Base-by-base conservation (phyloP, 2,329 filamentous ascomycete species). In the Biscogniauxia marginata region DNA sequence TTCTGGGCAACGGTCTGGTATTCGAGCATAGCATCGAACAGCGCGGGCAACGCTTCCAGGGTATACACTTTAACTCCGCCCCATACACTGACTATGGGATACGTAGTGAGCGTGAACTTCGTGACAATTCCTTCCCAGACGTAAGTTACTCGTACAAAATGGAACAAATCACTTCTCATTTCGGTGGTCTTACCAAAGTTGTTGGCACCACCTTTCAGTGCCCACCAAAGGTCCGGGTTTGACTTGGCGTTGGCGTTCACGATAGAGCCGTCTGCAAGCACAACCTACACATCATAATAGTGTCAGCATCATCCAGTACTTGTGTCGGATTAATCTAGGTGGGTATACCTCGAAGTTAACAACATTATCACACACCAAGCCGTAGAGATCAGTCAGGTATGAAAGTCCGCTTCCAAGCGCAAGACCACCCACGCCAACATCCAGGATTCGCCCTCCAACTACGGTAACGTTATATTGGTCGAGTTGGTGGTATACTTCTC, bases 201-300 rank as follows among this genome's bases (percentile, higher is more conserved):
- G 43, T 65, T 65, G 13, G 61, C 58, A 45, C 66, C 67, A 25
- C 63, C 65, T 54, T 69, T 69, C n/a, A 70, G 50, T 44, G 65
- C 57, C 62, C 63, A 63, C 60, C 66, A 69, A 22, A 66, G 49
- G 55, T 65, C 61, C 5, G 59, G 16, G 54, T 70, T 63, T 16
- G 58, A 62, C 9, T 60, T 22, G 18, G 52, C 55, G 44, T 66
- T 69, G 24, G 65, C 70, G 34, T 65, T 63, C 2, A 61, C 55
- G 47, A 71, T 58, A 7, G 57, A 54, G 20, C 70, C 70, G 44
- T 66, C 55, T 3, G 70, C 68, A n/a, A 73, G 62, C 9, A 74
- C 65, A 30, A 73, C 64, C 61, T 67, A 54, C 22, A 50, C 23
- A 55, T 45, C 19, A 30, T 16, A 53, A 57, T 56, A 20, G 23